Evolutionary conservation across 305 asterid genomes (phyloP).

Genomic region (Fraxinus sp.): DNA sequence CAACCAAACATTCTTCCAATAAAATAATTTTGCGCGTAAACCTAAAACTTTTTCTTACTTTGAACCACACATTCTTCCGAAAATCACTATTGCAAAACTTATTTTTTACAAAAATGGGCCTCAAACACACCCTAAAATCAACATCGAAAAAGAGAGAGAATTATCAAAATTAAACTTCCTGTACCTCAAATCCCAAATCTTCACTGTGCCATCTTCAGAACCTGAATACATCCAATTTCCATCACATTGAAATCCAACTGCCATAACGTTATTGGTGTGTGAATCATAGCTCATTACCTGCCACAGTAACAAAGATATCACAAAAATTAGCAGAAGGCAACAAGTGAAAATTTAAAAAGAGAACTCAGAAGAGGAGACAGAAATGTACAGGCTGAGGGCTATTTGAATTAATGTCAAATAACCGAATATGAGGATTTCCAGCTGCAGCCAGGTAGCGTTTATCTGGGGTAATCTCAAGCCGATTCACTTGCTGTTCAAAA

Average conservation of each 20-base stretch:
- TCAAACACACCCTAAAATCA: neutral
- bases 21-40: neutral
- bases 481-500: constrained; percentile 77
- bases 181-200: constrained; percentile 94
- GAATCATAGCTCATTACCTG: constrained; percentile 97
- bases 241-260: constrained; percentile 95
- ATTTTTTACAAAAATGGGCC: neutral
- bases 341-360: neutral
- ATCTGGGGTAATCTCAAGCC: constrained; percentile 92
- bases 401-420: constrained; percentile 79
- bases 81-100: neutral
- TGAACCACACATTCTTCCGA: too few relatives aligned
- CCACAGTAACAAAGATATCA: constrained; percentile 11
- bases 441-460: constrained; percentile 89
- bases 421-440: constrained; percentile 94
- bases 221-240: constrained; percentile 99
- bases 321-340: constrained; percentile 12
- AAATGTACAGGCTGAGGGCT: constrained; percentile 79
- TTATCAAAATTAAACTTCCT: neutral
- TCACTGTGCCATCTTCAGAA: constrained; percentile 98
- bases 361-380: constrained; percentile 6
- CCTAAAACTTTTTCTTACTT: neutral
- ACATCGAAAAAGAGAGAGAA: constrained; percentile 3
- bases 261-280: constrained; percentile 93
- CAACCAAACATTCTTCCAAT: neutral